phyloP scores from a whole-genome alignment of 306 rosid species.

The Cucurbita ficifolia region DNA sequence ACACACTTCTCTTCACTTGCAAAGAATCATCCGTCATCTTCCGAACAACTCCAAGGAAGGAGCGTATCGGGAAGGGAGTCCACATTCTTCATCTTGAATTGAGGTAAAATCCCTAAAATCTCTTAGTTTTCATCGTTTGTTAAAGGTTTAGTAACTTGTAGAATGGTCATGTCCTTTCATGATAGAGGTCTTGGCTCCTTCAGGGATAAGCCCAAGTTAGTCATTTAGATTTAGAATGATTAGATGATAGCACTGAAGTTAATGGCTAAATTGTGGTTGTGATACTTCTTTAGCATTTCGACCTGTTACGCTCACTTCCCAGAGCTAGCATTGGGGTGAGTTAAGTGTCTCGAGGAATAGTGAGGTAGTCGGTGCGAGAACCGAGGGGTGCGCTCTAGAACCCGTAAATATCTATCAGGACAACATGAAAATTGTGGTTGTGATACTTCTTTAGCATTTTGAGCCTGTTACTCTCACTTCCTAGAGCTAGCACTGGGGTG shows the following conservation, averaged over 20 bases:
- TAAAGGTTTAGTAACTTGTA: not conserved
- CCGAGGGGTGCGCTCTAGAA: no score
- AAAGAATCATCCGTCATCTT: constrained; percentile 16
- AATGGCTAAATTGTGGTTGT: not conserved
- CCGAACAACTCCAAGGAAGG: constrained; percentile 14
- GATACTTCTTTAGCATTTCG: no score
- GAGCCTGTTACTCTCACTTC: no score
- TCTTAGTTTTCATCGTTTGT: not conserved
- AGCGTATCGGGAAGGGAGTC: constrained; percentile 22
- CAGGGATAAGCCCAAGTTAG: not conserved
- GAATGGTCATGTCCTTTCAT: not conserved
- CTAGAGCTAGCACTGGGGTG: no score
- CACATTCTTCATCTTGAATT: constrained; percentile 29
- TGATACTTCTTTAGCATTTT: no score
- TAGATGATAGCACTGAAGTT: not conserved
- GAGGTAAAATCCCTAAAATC: constrained; percentile 6
- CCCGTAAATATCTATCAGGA: no score
- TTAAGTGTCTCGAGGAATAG: no score
- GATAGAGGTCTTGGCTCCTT: not conserved
- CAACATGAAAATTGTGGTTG: no score
- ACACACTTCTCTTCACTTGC: constrained; percentile 12
- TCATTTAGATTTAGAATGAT: not conserved
- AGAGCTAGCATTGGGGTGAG: no score
- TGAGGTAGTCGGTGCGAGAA: no score
- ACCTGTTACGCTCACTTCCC: no score